Conservation (phyloP, 108 stramenopile genomes). For the Cyclotella baltica region DNA sequence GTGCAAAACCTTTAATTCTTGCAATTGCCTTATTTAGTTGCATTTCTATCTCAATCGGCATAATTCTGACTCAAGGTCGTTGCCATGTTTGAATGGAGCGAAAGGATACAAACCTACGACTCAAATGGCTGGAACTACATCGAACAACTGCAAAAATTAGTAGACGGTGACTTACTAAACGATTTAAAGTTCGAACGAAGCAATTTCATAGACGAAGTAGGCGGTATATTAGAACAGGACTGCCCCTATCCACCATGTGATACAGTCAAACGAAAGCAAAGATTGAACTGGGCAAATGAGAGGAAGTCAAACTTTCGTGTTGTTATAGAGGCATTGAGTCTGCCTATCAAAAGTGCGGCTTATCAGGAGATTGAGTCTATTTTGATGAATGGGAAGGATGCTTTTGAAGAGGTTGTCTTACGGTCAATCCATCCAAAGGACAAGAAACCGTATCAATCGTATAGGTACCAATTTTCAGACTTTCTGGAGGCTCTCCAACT, state of each 20-base stretch:
- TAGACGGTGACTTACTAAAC: slow-evolving; percentile 18
- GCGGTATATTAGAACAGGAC: slow-evolving; percentile 27
- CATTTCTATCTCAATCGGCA: not conserved
- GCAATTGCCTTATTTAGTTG: not conserved
- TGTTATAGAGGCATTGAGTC: slow-evolving; percentile 15
- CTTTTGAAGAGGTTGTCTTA: slow-evolving; percentile 28
- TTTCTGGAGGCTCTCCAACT: slow-evolving; percentile 30
- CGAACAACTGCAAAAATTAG: slow-evolving; percentile 10
- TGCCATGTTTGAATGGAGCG: slow-evolving; percentile 45
- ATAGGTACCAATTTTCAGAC: slow-evolving; percentile 28
- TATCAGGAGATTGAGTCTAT: slow-evolving; percentile 27
- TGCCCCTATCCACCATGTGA: slow-evolving; percentile 38
- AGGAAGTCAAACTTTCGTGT: slow-evolving; percentile 18
- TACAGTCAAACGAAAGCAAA: slow-evolving; percentile 8
- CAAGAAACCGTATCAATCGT: slow-evolving; percentile 15
- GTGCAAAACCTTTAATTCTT: not conserved
- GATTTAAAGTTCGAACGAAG: slow-evolving; percentile 6
- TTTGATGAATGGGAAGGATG: slow-evolving; percentile 8
- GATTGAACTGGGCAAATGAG: slow-evolving; percentile 9
- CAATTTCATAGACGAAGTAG: slow-evolving; percentile 36
- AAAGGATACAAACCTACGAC: slow-evolving; percentile 40
- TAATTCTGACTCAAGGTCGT: slow-evolving; percentile 13
- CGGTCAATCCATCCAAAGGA: slow-evolving; percentile 3
- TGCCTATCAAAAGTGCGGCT: slow-evolving; percentile 15
- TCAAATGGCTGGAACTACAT: slow-evolving; percentile 28